Base-by-base conservation (phyloP, 1,284 basidiomycete genomes). In the Marasmius sp. region DNA sequence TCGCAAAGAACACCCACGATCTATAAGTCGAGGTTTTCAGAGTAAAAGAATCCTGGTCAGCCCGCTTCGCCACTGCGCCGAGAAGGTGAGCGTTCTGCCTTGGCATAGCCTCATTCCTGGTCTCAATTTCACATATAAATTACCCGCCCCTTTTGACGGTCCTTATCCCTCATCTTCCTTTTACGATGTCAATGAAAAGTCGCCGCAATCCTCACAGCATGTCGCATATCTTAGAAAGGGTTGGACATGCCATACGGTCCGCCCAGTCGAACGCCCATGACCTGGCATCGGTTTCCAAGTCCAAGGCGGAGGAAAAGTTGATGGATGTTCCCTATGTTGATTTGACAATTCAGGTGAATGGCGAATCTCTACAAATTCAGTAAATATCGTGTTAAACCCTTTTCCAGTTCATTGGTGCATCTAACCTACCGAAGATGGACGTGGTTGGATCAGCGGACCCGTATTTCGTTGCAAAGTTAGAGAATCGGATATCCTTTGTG, bases 401-500 rank as follows among this genome's bases (percentile, higher is more conserved):
- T 50, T 22, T 20, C n/a, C 52, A 90, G 80, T 91, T 91, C 62
- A 89, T 91, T 52, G 85, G 87, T 9, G 89, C 89, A 16, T 82
- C 81, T 18, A 81, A 80, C 6, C 71, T 92, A 27, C 88, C 90
- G 0, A 87, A 81, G 78, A 85, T 88, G 82, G 88, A 91, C 65
- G 79, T 91, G 11, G 80, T 88, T 0, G 89, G 88, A 8, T 74
- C 78, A 9, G 84, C 85, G 3, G 87, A 92, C 74, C 88, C 89
- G 1, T 92, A 89, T 66, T 89, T 92, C 68, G 79, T 86, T 27
- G 89, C 88, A 4, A 83, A 81, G 60, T 71, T 92, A 56, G 89
- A 91, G 69, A 75, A 81, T 62, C 77, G 78, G 58, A 74, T 91
- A 27, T 80, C 82, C 20, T 88, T 86, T 67, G 84, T 87, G 88